Conservation (phyloP, 345 rosid species). For the Stellera chamaejasme region DNA sequence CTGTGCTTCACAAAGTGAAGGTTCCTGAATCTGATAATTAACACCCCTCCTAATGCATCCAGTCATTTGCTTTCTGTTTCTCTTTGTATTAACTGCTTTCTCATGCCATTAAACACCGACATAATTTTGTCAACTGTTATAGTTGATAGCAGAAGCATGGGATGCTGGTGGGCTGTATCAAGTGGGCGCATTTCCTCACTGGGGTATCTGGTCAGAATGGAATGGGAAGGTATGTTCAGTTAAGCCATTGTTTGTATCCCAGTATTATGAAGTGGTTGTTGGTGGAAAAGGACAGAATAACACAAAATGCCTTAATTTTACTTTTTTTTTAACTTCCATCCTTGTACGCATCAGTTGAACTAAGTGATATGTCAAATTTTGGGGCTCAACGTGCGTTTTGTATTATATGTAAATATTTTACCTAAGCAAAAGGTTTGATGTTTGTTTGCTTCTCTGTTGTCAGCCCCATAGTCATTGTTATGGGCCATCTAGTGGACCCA, state of each 20-base stretch:
- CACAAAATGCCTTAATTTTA: too few relatives aligned
- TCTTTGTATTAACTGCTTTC: not conserved
- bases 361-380: too few relatives aligned
- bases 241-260: not conserved
- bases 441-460: too few relatives aligned
- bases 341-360: too few relatives aligned
- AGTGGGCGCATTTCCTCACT: slow-evolving; percentile 94
- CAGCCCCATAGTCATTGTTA: too few relatives aligned
- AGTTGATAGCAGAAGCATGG: slow-evolving; percentile 99
- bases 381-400: too few relatives aligned
- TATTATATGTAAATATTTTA: too few relatives aligned
- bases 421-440: too few relatives aligned
- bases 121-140: slow-evolving; percentile 18
- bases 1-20: slow-evolving; percentile 83
- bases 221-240: slow-evolving; percentile 79
- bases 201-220: slow-evolving; percentile 99
- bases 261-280: too few relatives aligned
- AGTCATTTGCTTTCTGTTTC: not conserved
- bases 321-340: too few relatives aligned
- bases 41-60: not conserved
- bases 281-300: too few relatives aligned
- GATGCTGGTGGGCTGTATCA: slow-evolving; percentile 95
- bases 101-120: not conserved
- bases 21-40: slow-evolving; percentile 23
- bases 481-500: too few relatives aligned